phyloP scores from a whole-genome alignment of 768 basidiomycete species.

The Tricholoma saponaceum region DNA sequence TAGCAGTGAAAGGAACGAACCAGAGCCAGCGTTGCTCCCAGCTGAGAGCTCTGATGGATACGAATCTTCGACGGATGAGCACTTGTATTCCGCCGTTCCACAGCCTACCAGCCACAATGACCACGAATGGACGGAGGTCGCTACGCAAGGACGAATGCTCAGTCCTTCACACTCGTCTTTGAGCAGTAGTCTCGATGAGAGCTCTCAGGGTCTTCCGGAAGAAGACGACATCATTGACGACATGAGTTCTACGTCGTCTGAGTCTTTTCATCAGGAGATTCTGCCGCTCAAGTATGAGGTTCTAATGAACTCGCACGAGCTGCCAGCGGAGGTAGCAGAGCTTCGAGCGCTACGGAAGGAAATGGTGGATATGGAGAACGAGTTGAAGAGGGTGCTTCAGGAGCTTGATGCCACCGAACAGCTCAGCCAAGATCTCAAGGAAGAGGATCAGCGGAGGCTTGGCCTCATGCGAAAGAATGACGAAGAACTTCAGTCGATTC shows the following conservation, averaged over 20 bases:
- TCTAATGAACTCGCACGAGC: not conserved
- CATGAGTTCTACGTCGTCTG: constrained; percentile 1
- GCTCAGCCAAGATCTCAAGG: constrained; percentile 7
- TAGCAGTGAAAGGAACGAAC: not conserved
- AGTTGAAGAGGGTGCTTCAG: not conserved
- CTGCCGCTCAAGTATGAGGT: not conserved
- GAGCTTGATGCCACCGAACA: constrained; percentile 4
- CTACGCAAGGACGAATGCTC: not conserved
- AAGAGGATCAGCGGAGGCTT: constrained; percentile 3
- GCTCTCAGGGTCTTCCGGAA: not conserved
- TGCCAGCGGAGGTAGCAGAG: not conserved
- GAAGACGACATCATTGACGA: not conserved
- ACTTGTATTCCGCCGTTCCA: not conserved
- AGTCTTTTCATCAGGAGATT: not conserved
- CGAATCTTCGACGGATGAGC: constrained; percentile 2
- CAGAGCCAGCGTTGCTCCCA: not conserved
- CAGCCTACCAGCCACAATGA: constrained; percentile 1
- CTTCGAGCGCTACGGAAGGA: constrained; percentile 5
- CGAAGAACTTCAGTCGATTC: not conserved
- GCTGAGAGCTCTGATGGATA: not conserved
- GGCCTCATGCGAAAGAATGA: not conserved
- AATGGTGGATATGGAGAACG: constrained; percentile 5
- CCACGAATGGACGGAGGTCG: constrained; percentile 10
- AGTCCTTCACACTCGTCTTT: not conserved
- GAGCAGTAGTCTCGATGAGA: not conserved